These are phyloP conservation scores for Apiotrichum mycotoxinovorans DNA, from an alignment of 1,284 basidiomycete genomes.

Conservation along the genomic window DNA sequence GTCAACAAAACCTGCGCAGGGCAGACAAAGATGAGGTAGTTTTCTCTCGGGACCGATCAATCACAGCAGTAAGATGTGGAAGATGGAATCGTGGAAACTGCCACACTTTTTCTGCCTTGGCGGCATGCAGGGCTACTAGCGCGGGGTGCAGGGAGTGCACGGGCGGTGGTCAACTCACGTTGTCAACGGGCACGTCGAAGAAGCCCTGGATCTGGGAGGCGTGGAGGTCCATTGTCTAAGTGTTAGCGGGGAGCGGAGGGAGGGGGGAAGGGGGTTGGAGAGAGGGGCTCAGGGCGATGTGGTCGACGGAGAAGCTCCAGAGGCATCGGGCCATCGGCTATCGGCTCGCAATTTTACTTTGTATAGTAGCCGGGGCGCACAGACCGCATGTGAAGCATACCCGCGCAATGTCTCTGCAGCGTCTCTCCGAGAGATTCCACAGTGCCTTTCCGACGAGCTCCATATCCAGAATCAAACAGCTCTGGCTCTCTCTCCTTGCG, in stretches of 20 bases:
- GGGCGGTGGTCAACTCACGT: conserved; percentile 63
- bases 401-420: background rate
- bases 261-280: background rate
- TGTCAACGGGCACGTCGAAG: conserved; percentile 99
- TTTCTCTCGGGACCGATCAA: no score
- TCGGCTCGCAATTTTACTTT: no score
- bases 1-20: background rate
- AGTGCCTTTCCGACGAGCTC: no score
- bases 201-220: conserved; percentile 99
- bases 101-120: background rate
- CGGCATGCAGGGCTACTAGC: background rate
- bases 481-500: no score
- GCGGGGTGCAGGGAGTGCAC: background rate
- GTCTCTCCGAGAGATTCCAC: background rate
- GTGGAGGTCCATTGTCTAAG: conserved; percentile 89
- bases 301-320: background rate
- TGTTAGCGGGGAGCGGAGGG: background rate
- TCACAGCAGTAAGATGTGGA: background rate
- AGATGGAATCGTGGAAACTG: background rate
- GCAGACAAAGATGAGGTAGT: background rate
- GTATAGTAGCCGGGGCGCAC: background rate
- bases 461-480: no score
- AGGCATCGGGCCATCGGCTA: no score
- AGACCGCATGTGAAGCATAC: background rate
- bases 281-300: background rate